Evolutionary conservation across 2,329 filamentous ascomycete species (phyloP).

Genomic region (Fusarium burgessii): DNA sequence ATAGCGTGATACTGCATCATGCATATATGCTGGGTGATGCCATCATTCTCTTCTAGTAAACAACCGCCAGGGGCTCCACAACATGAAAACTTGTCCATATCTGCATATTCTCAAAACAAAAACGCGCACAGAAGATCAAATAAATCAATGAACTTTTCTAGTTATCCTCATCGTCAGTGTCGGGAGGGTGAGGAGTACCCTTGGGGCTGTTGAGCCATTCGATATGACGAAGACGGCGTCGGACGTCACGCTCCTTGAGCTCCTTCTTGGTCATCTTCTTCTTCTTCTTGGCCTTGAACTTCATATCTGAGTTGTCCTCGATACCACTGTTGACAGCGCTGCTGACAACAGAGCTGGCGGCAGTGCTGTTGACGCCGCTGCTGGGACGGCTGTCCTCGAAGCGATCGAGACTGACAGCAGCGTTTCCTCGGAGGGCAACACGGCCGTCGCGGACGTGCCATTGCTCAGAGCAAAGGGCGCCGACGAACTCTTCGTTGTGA

Average conservation of each 20-base stretch:
- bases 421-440: conserved; percentile 84
- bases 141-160: conserved; percentile 31
- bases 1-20: conserved; percentile 28
- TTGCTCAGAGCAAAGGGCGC: conserved; percentile 94
- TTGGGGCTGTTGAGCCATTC: conserved; percentile 87
- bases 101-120: conserved; percentile 13
- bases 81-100: conserved; percentile 26
- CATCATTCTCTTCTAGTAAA: conserved; percentile 20
- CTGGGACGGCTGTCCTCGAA: conserved; percentile 86
- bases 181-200: conserved; percentile 80
- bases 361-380: conserved; percentile 65
- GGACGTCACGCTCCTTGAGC: conserved; percentile 90
- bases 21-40: conserved; percentile 10
- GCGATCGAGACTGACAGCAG: conserved; percentile 79
- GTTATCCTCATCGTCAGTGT: conserved; percentile 80
- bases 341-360: conserved; percentile 66
- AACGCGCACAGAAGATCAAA: conserved; percentile 5
- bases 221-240: conserved; percentile 87
- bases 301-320: conserved; percentile 83
- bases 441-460: conserved; percentile 93
- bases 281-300: conserved; percentile 93
- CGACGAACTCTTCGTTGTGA: conserved; percentile 99
- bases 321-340: conserved; percentile 80
- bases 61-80: conserved; percentile 14
- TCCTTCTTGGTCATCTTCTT: conserved; percentile 99